These are phyloP conservation scores for Vitis cinerea DNA, from an alignment of 164 flowering plant genomes.

Conservation along the genomic window DNA sequence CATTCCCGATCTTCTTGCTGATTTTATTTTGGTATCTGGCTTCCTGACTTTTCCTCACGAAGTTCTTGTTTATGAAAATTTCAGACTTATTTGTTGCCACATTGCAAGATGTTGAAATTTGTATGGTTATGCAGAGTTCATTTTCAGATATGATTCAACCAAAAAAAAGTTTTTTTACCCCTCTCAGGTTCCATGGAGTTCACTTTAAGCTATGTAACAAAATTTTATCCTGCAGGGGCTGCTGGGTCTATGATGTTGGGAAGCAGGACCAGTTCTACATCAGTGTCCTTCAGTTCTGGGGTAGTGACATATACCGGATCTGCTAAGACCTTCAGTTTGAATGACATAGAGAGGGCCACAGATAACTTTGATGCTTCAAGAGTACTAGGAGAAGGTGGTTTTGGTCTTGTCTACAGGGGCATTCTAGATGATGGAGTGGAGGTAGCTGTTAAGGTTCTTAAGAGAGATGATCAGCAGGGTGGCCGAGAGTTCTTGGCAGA, in stretches of 20 bases:
- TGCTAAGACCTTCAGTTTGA: conserved; percentile 42
- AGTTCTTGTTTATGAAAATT: neutral
- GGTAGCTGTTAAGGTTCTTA: conserved; percentile 75
- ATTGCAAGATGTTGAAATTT: neutral
- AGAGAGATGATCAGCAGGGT: conserved; percentile 59
- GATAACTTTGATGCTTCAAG: conserved; percentile 41
- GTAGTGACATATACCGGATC: conserved; percentile 39
- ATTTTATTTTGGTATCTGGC: neutral
- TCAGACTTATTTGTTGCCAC: neutral
- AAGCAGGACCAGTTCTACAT: conserved; percentile 32
- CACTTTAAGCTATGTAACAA: neutral
- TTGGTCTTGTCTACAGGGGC: conserved; percentile 69
- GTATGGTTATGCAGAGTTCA: conserved; percentile 1
- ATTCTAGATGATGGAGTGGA: conserved; percentile 51
- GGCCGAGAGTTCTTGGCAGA: conserved; percentile 66
- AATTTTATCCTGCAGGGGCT: conserved; percentile 24
- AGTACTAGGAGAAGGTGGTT: conserved; percentile 73
- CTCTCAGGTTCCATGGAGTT: neutral
- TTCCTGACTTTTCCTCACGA: neutral
- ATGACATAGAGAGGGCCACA: conserved; percentile 55
- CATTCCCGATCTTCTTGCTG: neutral
- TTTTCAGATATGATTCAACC: neutral
- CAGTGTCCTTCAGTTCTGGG: conserved; percentile 39
- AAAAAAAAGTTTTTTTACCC: neutral
- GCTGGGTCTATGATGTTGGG: conserved; percentile 16